These are phyloP conservation scores for Calocybe indica DNA, from an alignment of 768 basidiomycete genomes.

Conservation along the genomic window DNA sequence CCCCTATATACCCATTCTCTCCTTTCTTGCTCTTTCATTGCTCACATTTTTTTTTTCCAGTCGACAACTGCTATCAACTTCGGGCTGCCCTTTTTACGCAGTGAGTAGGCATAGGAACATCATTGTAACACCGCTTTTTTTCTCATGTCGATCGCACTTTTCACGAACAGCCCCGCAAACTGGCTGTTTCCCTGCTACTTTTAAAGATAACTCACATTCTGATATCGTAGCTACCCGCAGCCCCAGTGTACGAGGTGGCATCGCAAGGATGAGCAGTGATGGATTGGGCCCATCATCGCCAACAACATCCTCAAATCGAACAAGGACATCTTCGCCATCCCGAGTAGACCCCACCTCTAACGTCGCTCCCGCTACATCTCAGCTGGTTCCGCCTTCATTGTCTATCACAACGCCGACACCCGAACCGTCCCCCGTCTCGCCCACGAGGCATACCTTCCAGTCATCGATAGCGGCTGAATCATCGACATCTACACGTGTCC, in stretches of 20 bases:
- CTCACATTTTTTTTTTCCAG: constrained; percentile 34
- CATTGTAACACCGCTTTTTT: neutral
- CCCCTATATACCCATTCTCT: constrained; percentile 21
- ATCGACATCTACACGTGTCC: constrained; percentile 18
- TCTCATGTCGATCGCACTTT: constrained; percentile 6
- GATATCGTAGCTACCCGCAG: constrained; percentile 9
- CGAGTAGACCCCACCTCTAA: constrained; percentile 21
- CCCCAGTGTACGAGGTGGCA: constrained; percentile 12
- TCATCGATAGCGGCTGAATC: constrained; percentile 24
- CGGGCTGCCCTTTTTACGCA: too few species aligned
- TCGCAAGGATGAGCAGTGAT: constrained; percentile 11
- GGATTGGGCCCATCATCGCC: neutral
- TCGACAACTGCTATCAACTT: too few species aligned
- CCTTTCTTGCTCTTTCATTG: constrained; percentile 11
- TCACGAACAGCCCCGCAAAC: constrained; percentile 22
- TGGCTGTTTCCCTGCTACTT: constrained; percentile 27
- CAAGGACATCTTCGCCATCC: constrained; percentile 16
- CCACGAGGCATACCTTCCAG: constrained; percentile 18
- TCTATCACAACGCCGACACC: constrained; percentile 37
- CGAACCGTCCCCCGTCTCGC: constrained; percentile 30
- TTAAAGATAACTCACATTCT: constrained; percentile 12
- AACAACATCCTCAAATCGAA: constrained; percentile 13
- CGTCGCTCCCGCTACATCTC: constrained; percentile 16
- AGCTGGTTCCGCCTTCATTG: constrained; percentile 30
- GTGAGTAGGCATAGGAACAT: constrained; percentile 12